Conservation (phyloP, 2,329 filamentous ascomycete genomes). For the Trichoderma asperellum region DNA sequence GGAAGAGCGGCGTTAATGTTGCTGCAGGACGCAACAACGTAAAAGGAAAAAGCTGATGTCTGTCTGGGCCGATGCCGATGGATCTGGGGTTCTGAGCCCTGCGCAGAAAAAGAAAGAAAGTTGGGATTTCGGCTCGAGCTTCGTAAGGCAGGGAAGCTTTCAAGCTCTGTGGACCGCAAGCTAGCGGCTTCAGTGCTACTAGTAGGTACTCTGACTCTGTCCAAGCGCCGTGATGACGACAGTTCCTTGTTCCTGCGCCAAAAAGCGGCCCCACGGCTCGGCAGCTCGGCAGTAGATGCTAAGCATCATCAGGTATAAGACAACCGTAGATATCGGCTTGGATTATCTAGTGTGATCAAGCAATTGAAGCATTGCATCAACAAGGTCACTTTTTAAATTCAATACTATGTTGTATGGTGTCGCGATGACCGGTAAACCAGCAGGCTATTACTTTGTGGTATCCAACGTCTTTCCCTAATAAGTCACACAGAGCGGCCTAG, state of each 20-base stretch:
- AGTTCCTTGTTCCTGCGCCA: slow-evolving; percentile 20
- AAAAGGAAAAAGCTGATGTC: background rate
- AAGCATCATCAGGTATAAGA: background rate
- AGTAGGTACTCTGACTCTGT: too few species aligned
- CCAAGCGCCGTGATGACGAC: slow-evolving; percentile 22
- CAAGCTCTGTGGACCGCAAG: slow-evolving; percentile 17
- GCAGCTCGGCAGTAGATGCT: slow-evolving; percentile 4
- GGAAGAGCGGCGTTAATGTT: background rate
- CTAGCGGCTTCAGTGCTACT: slow-evolving; percentile 1
- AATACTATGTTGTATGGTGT: background rate
- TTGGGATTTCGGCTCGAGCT: background rate
- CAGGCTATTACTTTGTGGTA: background rate
- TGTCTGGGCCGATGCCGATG: background rate
- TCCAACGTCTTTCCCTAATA: background rate
- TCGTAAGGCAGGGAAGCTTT: slow-evolving; percentile 9
- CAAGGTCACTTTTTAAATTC: background rate
- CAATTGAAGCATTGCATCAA: background rate
- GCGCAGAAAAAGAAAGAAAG: background rate
- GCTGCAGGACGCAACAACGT: background rate
- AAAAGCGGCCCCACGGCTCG: slow-evolving; percentile 21
- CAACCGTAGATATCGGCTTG: background rate
- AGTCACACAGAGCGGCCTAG: background rate
- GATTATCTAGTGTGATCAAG: background rate
- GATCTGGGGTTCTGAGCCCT: slow-evolving; percentile 16
- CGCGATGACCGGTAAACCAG: background rate